A percentile compares a stretch with the other conserved stretches of the same genome.
Conservation (phyloP, 768 basidiomycete species). For the Agrocybe chaxingu region DNA sequence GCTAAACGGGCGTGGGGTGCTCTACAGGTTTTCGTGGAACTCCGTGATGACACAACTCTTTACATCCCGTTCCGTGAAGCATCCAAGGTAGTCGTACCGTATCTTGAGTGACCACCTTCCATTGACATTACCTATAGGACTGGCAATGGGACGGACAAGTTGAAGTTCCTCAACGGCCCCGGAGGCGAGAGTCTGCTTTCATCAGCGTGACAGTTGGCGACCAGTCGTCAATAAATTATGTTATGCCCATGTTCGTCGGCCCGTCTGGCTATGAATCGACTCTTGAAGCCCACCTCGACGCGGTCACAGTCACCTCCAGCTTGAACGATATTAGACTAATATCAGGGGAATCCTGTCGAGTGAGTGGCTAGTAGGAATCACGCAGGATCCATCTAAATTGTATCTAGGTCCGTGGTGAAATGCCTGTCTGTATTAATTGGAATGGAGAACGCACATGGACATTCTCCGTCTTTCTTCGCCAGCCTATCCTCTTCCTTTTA, state of each 20-base stretch:
- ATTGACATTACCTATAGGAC: slow-evolving; percentile 44
- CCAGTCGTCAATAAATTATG: slow-evolving; percentile 82
- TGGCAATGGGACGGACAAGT: slow-evolving; percentile 86
- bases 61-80: slow-evolving; percentile 89
- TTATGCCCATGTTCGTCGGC: slow-evolving; percentile 76
- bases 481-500: slow-evolving; percentile 73
- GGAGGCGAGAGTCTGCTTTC: slow-evolving; percentile 63
- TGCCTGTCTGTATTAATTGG: slow-evolving; percentile 85
- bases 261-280: slow-evolving; percentile 73
- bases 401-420: slow-evolving; percentile 60
- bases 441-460: slow-evolving; percentile 77
- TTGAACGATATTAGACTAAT: slow-evolving; percentile 85
- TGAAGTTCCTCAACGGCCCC: slow-evolving; percentile 44
- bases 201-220: slow-evolving; percentile 76
- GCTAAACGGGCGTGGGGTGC: slow-evolving; percentile 83
- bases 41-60: slow-evolving; percentile 73
- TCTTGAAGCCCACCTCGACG: slow-evolving; percentile 81
- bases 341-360: slow-evolving; percentile 74
- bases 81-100: slow-evolving; percentile 60
- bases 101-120: neutral
- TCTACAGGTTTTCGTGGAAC: slow-evolving; percentile 76
- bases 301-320: slow-evolving; percentile 74
- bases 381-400: slow-evolving; percentile 5
- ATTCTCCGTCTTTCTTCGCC: slow-evolving; percentile 66
- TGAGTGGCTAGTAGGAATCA: slow-evolving; percentile 29